A percentile compares a stretch with the other conserved stretches of the same genome.
Evolutionary conservation across 768 basidiomycete genomes (phyloP).

Genomic region (Tulasnella sp.): DNA sequence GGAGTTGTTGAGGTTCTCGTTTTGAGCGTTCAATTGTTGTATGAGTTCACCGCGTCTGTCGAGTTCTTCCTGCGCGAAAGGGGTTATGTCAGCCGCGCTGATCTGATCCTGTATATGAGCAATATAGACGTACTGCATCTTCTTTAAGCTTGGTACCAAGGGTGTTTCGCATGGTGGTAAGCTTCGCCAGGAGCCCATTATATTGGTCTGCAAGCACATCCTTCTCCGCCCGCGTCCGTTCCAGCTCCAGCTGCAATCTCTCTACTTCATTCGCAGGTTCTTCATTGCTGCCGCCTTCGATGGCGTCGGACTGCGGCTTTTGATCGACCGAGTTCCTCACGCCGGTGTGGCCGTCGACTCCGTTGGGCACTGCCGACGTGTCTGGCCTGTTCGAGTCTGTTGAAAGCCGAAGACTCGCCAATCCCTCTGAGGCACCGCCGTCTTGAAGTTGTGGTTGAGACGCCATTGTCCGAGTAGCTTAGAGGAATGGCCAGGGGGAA

Average conservation of each 20-base stretch:
- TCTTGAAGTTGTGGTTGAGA: background rate
- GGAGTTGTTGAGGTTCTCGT: conserved; percentile 69
- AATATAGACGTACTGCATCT: conserved; percentile 75
- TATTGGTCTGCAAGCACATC: conserved; percentile 86
- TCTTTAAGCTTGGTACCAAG: conserved; percentile 93
- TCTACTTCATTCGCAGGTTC: background rate
- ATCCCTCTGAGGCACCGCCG: background rate
- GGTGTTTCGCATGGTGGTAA: conserved; percentile 91
- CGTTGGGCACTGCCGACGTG: conserved; percentile 27
- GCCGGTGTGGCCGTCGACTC: conserved; percentile 6
- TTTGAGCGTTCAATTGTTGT: conserved; percentile 74
- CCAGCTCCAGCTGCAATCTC: conserved; percentile 71
- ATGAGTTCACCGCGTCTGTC: conserved; percentile 88
- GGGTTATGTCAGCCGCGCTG: conserved; percentile 33
- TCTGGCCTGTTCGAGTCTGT: background rate
- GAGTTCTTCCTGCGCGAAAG: conserved; percentile 84
- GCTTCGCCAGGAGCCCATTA: conserved; percentile 78
- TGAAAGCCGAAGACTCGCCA: conserved; percentile 1
- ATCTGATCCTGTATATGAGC: background rate
- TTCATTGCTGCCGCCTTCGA: background rate
- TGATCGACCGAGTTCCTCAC: conserved; percentile 1
- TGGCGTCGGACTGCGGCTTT: background rate
- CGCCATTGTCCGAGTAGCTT: background rate
- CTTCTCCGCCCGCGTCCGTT: conserved; percentile 78
- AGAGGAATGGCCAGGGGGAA: background rate